Evolutionary conservation across 352 stramenopile species (phyloP), one percentile per base, ranked within the genome.

Genomic region (Globisporangium radiosum): DNA sequence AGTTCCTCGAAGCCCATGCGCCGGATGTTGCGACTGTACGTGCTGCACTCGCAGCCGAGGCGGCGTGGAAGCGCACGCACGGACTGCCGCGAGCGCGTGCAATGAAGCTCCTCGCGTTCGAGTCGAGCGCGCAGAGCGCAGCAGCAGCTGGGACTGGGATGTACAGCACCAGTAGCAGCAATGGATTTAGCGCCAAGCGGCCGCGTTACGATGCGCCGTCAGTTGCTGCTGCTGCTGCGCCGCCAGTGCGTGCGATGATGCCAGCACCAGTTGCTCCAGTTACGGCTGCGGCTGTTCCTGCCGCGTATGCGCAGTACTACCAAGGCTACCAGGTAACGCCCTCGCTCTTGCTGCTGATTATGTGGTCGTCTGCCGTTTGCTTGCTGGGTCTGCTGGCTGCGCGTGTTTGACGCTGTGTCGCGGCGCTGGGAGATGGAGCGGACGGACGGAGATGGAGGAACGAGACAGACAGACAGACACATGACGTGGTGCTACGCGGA

Each of bases 271-370:
- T 60, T 44, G 62, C 61, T 11, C 14, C 15, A 7, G 50, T 57
- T 14, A 57, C 72, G 17, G 55, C 70, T 42, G 48, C 72, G 43
- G 59, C 69, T 58, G 73, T 71, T 54, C 53, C 68, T 1, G 57
- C 64, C 5, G 64, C 71, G 51, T 82, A 82, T 56, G 66, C 68
- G 7, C 69, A 79, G 53, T 91, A 90, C 66, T 88, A 88, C 64
- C 78, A 89, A 72, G 73, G 76, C 73, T 89, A 88, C 50, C 81
- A 89, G 80, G 81, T 91, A 91, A 72, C 53, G 66, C 25, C 25
- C 25, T 33, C 25, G 25, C 25, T 33, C 25, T 33, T 33, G 25
- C 25, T 33, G 25, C 25, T 33, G 25, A 33, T 33, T 33, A 33
- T 33, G 25, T 33, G 25, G 25, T 33, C 25, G 2, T 36, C 42